Base-by-base conservation (phyloP, 2,329 filamentous ascomycete species). In the Ophiostoma quercus region DNA sequence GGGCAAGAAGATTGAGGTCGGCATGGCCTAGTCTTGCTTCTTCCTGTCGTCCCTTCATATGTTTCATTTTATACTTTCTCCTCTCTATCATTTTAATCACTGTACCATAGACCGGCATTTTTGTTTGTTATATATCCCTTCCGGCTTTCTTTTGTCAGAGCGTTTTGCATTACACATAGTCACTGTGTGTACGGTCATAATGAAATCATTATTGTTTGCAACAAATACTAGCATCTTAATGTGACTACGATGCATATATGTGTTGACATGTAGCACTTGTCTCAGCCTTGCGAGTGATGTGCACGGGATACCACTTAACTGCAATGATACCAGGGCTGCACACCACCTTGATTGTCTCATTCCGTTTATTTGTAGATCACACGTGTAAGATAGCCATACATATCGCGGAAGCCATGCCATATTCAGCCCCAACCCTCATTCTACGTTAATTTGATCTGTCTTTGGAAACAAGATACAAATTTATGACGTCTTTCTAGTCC, bases 1-100 rank as follows among this genome's bases (percentile, higher is more conserved):
- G 73, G 81, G 69, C 62, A 71, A 71, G 68, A 69, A 71, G 1
- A 25, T 72, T 2, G 69, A 72, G 71, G 39, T 47, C 34, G 34
- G 62, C 4, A 37, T 65, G 62, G 34, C 34, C 16, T 65, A 39
- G 11, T 39, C n/a, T 14, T 19, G 16, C 12, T 37, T 34, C 19
- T 34, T 37, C 2, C n/a, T 37, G 32, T 19, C 8, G 19, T 65
- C n/a, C 14, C 9, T 32, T n/a, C 2, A 19, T 39, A 25, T 29
- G 3, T 57, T 12, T 14, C 8, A 22, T 25, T 22, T 14, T 16
- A 16, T 63, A 29, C 32, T 63, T 22, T 65, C 32, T 65, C 62
- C 32, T 19, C 57, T 62, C 57, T 62, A 16, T 57, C n/a, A 12
- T 29, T 62, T 16, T 62, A 32, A 29, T 62, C 32, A 1, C 25